Evolutionary conservation across 1,284 basidiomycete genomes (phyloP).

Genomic region (Anthracocystis panici-leucophaei): DNA sequence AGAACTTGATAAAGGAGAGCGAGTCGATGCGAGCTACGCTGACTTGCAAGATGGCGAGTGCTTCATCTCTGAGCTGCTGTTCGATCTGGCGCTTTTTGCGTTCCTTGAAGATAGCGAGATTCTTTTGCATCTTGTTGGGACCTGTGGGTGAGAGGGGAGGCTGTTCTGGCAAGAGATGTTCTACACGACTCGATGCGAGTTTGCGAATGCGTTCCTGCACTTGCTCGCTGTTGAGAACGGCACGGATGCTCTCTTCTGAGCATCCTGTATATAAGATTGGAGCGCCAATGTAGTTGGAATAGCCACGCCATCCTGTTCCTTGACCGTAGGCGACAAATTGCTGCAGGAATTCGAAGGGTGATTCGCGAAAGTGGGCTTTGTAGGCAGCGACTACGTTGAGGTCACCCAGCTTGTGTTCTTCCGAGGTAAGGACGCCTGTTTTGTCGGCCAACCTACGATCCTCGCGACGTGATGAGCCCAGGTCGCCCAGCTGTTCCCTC

Average conservation of each 20-base stretch:
- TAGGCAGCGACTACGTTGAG: constrained; percentile 64
- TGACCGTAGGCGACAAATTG: constrained; percentile 63
- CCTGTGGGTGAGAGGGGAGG: constrained; percentile 27
- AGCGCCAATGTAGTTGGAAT: constrained; percentile 62
- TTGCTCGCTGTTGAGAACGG: constrained; percentile 56
- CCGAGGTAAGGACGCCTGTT: constrained; percentile 37
- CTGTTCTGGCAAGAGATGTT: constrained; percentile 45
- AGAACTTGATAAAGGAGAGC: constrained; percentile 52
- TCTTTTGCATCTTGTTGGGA: constrained; percentile 45
- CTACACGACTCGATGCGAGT: constrained; percentile 52
- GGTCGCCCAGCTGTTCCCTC: constrained; percentile 34
- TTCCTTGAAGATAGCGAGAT: constrained; percentile 51
- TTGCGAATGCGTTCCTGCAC: constrained; percentile 57
- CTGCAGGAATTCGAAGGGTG: constrained; percentile 59
- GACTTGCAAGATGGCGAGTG: constrained; percentile 52
- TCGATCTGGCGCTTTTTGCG: constrained; percentile 59
- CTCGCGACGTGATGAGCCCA: constrained; percentile 31
- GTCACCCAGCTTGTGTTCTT: constrained; percentile 53
- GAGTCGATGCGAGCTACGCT: constrained; percentile 61
- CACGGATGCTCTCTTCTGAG: constrained; percentile 55
- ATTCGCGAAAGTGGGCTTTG: constrained; percentile 64
- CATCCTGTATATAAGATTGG: constrained; percentile 60
- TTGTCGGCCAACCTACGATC: constrained; percentile 31
- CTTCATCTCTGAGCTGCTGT: constrained; percentile 57
- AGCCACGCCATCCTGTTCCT: constrained; percentile 65